These are phyloP conservation scores for Ambrosia artemisiifolia DNA, from an alignment of 129 eudicot species.

Conservation along the genomic window DNA sequence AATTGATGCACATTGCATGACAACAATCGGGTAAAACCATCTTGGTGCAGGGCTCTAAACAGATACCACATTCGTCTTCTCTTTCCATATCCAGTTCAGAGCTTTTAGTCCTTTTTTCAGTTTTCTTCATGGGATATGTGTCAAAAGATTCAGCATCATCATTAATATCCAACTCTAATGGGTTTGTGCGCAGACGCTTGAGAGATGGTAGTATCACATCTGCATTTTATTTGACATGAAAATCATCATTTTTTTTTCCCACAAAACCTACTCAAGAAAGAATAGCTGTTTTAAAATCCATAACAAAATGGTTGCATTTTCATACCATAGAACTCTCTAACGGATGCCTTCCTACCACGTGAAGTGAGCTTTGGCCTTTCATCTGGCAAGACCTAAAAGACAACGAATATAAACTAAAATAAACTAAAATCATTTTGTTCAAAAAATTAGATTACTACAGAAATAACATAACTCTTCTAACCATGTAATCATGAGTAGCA, in stretches of 20 bases:
- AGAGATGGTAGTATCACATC: slow-evolving; percentile 59
- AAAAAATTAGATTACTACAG: neutral
- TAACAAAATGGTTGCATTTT: slow-evolving; percentile 11
- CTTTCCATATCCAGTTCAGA: slow-evolving; percentile 47
- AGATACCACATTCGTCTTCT: slow-evolving; percentile 91
- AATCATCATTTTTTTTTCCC: neutral
- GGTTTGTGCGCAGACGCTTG: slow-evolving; percentile 37
- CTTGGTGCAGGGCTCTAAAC: slow-evolving; percentile 71
- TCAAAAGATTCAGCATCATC: slow-evolving; percentile 20
- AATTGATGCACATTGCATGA: slow-evolving; percentile 75
- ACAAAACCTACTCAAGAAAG: neutral
- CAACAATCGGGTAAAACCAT: slow-evolving; percentile 72
- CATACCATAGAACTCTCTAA: slow-evolving; percentile 63
- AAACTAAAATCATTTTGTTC: neutral
- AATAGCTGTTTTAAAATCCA: neutral
- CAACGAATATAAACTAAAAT: slow-evolving; percentile 4
- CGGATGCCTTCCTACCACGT: slow-evolving; percentile 51
- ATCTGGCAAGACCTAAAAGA: slow-evolving; percentile 48
- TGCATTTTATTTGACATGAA: slow-evolving; percentile 21
- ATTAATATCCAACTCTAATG: slow-evolving; percentile 28
- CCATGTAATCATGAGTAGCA: neutral
- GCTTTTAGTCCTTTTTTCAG: slow-evolving; percentile 25
- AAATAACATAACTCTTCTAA: neutral
- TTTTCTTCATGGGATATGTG: slow-evolving; percentile 18
- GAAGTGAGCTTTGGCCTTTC: slow-evolving; percentile 38